These are phyloP conservation scores for Rhizopus arrhizus DNA, from an alignment of 371 early-diverging fungal genomes.

Conservation along the genomic window DNA sequence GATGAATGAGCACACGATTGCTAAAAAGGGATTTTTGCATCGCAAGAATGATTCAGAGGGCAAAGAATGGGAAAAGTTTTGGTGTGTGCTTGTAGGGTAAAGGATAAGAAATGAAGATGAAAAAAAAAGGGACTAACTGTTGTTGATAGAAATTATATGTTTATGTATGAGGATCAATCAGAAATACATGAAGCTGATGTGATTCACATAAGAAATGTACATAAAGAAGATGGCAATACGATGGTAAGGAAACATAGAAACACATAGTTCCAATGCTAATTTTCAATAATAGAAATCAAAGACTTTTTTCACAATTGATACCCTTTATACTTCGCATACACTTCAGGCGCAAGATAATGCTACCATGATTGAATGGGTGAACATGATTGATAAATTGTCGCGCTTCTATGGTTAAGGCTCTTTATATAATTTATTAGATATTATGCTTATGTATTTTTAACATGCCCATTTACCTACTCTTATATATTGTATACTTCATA, in stretches of 20 bases:
- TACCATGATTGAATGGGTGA: slow-evolving; percentile 28
- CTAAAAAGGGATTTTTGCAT: slow-evolving; percentile 22
- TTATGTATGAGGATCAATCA: slow-evolving; percentile 31
- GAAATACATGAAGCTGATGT: slow-evolving; percentile 27
- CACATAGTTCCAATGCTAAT: background rate
- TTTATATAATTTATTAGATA: background rate
- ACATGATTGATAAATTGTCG: slow-evolving; percentile 14
- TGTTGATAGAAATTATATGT: slow-evolving; percentile 23
- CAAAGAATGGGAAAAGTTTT: slow-evolving; percentile 26
- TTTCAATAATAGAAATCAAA: slow-evolving; percentile 16
- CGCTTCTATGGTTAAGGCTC: slow-evolving; percentile 4
- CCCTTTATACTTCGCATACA: slow-evolving; percentile 31
- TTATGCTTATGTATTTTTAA: slow-evolving; percentile 4
- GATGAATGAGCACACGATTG: slow-evolving; percentile 6
- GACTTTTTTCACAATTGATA: slow-evolving; percentile 30
- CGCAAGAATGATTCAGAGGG: slow-evolving; percentile 18
- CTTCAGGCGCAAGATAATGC: slow-evolving; percentile 28
- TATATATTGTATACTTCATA: background rate
- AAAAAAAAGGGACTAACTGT: background rate
- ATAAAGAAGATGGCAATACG: slow-evolving; percentile 19
- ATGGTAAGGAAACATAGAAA: slow-evolving; percentile 13
- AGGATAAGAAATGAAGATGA: background rate
- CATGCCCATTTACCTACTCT: background rate
- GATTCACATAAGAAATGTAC: slow-evolving; percentile 27
- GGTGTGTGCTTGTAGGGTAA: slow-evolving; percentile 34